Conservation (phyloP, 257 asterid genomes). For the Solanum dulcamara region DNA sequence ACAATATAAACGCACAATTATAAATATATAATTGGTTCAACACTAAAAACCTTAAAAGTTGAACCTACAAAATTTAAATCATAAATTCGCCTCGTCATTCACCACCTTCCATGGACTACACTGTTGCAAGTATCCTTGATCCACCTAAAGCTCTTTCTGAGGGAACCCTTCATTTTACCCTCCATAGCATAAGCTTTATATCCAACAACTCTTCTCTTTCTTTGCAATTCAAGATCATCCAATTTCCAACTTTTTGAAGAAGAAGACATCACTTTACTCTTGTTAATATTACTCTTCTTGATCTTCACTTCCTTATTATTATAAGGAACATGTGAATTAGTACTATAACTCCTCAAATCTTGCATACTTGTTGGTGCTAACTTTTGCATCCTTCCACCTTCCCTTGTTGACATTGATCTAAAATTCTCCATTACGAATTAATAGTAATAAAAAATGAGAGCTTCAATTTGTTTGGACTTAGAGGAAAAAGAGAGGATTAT, state of each 20-base stretch:
- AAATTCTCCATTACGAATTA: conserved; percentile 17
- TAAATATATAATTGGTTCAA: neutral
- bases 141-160: conserved; percentile 69
- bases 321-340: conserved; percentile 18
- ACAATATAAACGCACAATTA: no score
- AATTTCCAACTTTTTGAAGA: conserved; percentile 34
- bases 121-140: conserved; percentile 51
- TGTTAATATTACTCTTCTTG: conserved; percentile 23
- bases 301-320: conserved; percentile 21
- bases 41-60: neutral
- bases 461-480: neutral
- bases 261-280: conserved; percentile 24
- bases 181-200: conserved; percentile 55
- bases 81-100: neutral
- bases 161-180: conserved; percentile 64
- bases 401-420: conserved; percentile 31
- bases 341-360: conserved; percentile 66
- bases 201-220: conserved; percentile 70
- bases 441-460: neutral
- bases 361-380: conserved; percentile 14
- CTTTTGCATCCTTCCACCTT: conserved; percentile 12
- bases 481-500: neutral
- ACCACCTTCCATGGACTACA: conserved; percentile 57
- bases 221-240: conserved; percentile 57
- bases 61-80: neutral